These are phyloP conservation scores for Tylopilus sp. DNA, from an alignment of 768 basidiomycete genomes.

Conservation along the genomic window DNA sequence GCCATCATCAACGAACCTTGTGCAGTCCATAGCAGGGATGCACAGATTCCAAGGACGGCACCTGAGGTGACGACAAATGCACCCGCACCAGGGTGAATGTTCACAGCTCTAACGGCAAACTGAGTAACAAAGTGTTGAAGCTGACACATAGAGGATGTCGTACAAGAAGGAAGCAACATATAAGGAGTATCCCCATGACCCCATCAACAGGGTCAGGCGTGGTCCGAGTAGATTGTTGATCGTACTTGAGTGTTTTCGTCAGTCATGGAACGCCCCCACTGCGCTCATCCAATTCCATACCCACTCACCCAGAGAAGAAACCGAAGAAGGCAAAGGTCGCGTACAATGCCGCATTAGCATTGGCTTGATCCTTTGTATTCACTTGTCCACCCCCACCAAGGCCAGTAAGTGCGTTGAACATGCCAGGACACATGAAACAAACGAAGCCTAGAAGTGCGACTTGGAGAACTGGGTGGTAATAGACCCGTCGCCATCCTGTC, in stretches of 20 bases:
- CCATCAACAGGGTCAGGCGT: conserved; percentile 46
- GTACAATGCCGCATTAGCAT: conserved; percentile 67
- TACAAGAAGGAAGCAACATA: conserved; percentile 49
- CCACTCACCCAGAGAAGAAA: conserved; percentile 66
- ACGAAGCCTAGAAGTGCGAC: conserved; percentile 64
- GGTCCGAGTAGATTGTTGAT: conserved; percentile 70
- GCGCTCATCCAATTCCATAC: no score
- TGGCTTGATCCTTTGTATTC: conserved; percentile 59
- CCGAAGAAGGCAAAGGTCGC: conserved; percentile 56
- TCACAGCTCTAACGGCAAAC: conserved; percentile 39
- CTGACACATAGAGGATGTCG: conserved; percentile 1
- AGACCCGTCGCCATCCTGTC: conserved; percentile 50
- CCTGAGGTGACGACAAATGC: conserved; percentile 48
- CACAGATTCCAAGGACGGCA: conserved; percentile 47
- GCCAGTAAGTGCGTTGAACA: conserved; percentile 78
- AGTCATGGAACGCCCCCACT: no score
- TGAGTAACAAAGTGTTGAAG: not conserved
- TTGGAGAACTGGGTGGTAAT: conserved; percentile 45
- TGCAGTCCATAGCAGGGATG: conserved; percentile 52
- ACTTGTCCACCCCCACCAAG: conserved; percentile 79
- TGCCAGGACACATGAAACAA: conserved; percentile 56
- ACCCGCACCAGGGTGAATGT: conserved; percentile 37
- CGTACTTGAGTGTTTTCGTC: no score
- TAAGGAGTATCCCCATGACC: conserved; percentile 49
- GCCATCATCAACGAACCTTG: conserved; percentile 55